A percentile compares a stretch with the other conserved stretches of the same genome.
phyloP scores from a whole-genome alignment of 148 eudicot genomes.

The Salicornia ramosissima region DNA sequence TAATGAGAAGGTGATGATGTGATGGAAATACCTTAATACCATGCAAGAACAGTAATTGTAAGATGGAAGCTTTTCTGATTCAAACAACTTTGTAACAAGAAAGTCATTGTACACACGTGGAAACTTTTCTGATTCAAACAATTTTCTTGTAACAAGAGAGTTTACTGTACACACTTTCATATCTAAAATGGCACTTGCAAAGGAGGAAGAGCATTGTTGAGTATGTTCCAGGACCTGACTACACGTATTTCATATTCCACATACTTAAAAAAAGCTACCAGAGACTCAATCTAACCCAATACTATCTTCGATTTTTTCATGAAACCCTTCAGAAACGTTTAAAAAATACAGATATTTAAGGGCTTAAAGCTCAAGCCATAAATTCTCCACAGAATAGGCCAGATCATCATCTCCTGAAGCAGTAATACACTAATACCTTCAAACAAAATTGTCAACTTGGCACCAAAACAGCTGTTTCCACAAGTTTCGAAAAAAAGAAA shows the following conservation, averaged over 20 bases:
- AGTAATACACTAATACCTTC: background rate
- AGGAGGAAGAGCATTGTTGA: background rate
- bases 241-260: background rate
- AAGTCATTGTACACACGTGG: too few species aligned
- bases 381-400: background rate
- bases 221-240: background rate
- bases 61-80: background rate
- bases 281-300: background rate
- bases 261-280: background rate
- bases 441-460: background rate
- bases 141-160: background rate
- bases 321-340: background rate
- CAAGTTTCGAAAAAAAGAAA: background rate
- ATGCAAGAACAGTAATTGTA: background rate
- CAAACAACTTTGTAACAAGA: background rate
- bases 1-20: background rate
- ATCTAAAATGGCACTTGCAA: background rate
- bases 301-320: background rate
- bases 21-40: background rate
- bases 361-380: background rate
- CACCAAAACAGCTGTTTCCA: background rate
- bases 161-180: background rate
- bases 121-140: background rate
- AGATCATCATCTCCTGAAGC: background rate
- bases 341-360: background rate